phyloP scores from a whole-genome alignment of 2,329 filamentous ascomycete species.

The Coleophoma cylindrospora region DNA sequence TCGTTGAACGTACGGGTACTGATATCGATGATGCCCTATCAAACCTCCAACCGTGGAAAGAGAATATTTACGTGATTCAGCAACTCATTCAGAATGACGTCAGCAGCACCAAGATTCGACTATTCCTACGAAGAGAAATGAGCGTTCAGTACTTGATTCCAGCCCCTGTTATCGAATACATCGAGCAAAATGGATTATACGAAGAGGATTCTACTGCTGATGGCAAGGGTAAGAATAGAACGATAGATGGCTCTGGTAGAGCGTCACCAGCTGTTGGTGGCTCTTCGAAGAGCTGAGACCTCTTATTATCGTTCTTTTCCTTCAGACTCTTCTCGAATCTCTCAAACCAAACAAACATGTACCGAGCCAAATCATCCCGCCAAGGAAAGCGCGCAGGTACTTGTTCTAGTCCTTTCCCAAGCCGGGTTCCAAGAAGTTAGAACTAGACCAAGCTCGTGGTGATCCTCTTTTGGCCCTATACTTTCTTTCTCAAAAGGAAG shows the following conservation, averaged over 20 bases:
- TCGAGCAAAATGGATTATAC: constrained; percentile 63
- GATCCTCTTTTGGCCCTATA: too few relatives aligned
- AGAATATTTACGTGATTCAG: constrained; percentile 83
- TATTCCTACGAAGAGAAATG: constrained; percentile 76
- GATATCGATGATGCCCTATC: constrained; percentile 84
- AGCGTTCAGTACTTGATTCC: constrained; percentile 76
- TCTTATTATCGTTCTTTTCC: constrained; percentile 3
- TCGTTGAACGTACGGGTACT: constrained; percentile 83
- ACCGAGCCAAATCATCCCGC: neutral
- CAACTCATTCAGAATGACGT: constrained; percentile 86
- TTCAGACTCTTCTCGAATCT: neutral
- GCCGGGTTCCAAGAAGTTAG: too few relatives aligned
- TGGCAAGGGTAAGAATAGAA: constrained; percentile 18
- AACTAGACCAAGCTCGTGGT: too few relatives aligned
- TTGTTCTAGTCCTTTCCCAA: too few relatives aligned
- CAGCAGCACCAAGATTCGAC: constrained; percentile 74
- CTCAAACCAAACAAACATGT: too few relatives aligned
- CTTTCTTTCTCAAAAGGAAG: too few relatives aligned
- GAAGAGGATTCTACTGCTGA: constrained; percentile 35
- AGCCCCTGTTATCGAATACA: constrained; percentile 69
- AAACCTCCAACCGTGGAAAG: constrained; percentile 75
- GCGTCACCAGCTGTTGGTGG: constrained; percentile 9
- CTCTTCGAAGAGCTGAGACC: constrained; percentile 8
- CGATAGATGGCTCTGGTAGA: constrained; percentile 8
- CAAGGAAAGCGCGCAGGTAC: neutral